These are phyloP conservation scores for Cercospora zeina DNA, from an alignment of 2,329 filamentous ascomycete genomes.

Conservation along the genomic window DNA sequence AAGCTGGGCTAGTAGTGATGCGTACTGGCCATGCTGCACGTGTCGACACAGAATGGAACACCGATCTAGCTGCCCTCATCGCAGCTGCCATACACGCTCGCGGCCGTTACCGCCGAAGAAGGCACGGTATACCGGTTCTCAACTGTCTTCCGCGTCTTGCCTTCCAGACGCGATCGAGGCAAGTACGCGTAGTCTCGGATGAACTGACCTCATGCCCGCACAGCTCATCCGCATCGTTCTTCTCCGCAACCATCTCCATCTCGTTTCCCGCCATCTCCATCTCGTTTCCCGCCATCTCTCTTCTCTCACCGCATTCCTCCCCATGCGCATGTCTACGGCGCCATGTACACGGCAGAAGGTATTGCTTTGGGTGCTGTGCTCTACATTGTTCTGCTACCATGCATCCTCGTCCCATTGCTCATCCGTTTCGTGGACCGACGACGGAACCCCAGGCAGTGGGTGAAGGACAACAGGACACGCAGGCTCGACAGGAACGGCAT, in stretches of 20 bases:
- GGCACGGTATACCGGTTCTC: background rate
- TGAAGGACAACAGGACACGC: background rate
- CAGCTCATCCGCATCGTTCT: background rate
- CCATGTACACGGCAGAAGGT: background rate
- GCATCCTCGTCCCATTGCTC: background rate
- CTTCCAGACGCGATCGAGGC: background rate
- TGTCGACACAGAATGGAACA: too few relatives aligned
- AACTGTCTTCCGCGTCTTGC: background rate
- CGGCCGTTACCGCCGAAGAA: background rate
- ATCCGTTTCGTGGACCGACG: constrained; percentile 3
- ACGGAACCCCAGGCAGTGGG: constrained; percentile 5
- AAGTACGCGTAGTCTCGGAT: background rate
- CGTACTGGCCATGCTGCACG: too few relatives aligned
- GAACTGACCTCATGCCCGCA: background rate
- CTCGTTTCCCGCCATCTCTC: background rate
- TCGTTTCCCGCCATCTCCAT: background rate
- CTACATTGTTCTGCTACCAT: background rate
- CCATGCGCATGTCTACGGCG: background rate
- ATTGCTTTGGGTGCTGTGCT: background rate
- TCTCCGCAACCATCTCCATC: background rate
- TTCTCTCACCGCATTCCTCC: background rate
- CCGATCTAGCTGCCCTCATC: too few relatives aligned
- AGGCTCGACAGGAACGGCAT: constrained; percentile 10
- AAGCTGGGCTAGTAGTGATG: too few relatives aligned
- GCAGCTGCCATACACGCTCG: too few relatives aligned